Evolutionary conservation across 2,329 filamentous ascomycete genomes (phyloP), one percentile per base, ranked within the genome.

Genomic region (Aspergillus intermedius): DNA sequence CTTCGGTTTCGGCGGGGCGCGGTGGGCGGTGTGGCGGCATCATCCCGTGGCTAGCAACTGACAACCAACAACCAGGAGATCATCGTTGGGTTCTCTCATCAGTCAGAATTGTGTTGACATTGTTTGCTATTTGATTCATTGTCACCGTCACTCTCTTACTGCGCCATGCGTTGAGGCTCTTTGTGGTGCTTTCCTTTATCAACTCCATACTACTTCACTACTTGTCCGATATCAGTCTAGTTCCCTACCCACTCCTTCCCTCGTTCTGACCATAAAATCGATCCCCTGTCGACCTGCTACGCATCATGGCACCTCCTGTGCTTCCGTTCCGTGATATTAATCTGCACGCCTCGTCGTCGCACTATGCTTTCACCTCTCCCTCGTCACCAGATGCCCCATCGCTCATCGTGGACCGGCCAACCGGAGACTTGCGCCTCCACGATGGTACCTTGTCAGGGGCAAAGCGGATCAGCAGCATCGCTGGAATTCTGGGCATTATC

Each of bases 291-390:
- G 35, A 19, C 19, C 13, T 22, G 7, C 21, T 42, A 22, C 42
- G 45, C 37, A 57, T 55, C 43, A 72, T 71, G 69, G 56, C 65
- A 47, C 54, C 56, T 51, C 58, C 66, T 47, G 50, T 65, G 47
- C 74, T 85, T 48, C 93, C 91, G 19, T 98, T 91, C 73, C 83
- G 91, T 66, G 93, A 98, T 76, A 94, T 97, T 76, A 98, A 97
- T 70, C 83, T 98, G 69, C 90, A 95, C 71, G 87, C 90, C 57
- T 90, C 91, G 46, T 79, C 88, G 61, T 88, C 91, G 61, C 86
- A 93, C 66, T 98, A 98, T 77, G 88, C 90, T 61, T 98, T 98
- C 72, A 91, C 88, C 35, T 98, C 93, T 23, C 93, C 93, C 23
- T 97, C 93, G 0, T 91, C 90, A 3, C 90, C 91, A 53, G 83